Conservation (phyloP, 202 grass and related monocot genomes). For the Saccharum hybrid region DNA sequence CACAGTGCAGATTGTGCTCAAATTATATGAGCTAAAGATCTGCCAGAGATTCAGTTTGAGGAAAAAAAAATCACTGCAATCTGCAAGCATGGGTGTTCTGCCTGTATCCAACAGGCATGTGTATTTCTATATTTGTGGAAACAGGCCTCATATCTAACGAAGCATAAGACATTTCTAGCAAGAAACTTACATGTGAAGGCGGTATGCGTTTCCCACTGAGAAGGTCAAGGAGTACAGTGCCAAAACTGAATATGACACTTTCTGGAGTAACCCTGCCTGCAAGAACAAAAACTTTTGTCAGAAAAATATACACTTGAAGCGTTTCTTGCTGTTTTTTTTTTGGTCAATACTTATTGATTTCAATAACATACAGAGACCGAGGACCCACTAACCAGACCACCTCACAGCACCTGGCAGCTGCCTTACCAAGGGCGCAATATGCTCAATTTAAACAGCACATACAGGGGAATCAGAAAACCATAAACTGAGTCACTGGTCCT, state of each 20-base stretch:
- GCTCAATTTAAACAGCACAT: not conserved
- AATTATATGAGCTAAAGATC: constrained; percentile 16
- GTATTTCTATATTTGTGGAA: constrained; percentile 16
- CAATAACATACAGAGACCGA: not conserved
- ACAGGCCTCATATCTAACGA: not conserved
- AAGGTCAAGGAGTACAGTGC: constrained; percentile 87
- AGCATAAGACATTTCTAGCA: constrained; percentile 5
- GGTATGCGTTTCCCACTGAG: constrained; percentile 97
- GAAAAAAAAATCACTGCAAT: not conserved
- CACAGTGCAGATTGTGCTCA: constrained; percentile 7
- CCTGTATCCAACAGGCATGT: not conserved
- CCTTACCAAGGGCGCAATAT: not conserved
- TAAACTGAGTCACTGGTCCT: not conserved
- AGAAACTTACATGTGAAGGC: constrained; percentile 83
- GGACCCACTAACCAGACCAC: not conserved
- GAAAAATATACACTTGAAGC: constrained; percentile 20
- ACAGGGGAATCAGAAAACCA: constrained; percentile 21
- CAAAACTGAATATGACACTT: constrained; percentile 97
- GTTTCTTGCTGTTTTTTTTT: constrained; percentile 5
- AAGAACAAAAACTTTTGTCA: constrained; percentile 34
- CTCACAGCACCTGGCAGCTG: not conserved
- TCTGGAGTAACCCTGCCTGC: constrained; percentile 92
- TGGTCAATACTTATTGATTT: constrained; percentile 16
- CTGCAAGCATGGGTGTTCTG: not conserved
- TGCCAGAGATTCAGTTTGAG: constrained; percentile 14